These are phyloP conservation scores for Arabis alpina DNA, from an alignment of 345 rosid genomes.

Conservation along the genomic window DNA sequence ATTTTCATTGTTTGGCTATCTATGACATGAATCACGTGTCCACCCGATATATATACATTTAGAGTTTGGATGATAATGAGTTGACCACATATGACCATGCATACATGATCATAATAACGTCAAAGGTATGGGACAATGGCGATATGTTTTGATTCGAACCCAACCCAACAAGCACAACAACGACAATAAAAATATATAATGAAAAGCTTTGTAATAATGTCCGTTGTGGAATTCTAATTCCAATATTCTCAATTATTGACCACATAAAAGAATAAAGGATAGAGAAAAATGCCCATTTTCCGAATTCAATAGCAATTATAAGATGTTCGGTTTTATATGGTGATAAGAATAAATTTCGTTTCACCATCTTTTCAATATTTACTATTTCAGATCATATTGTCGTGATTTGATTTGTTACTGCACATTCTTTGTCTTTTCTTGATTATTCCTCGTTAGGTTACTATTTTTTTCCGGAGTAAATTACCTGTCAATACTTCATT, in stretches of 20 bases:
- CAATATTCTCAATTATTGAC: constrained; percentile 45
- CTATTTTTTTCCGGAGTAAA: constrained; percentile 3
- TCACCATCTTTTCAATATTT: constrained; percentile 27
- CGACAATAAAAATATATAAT: constrained; percentile 18
- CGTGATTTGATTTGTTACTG: constrained; percentile 37
- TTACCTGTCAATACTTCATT: neutral
- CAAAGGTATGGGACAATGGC: constrained; percentile 31
- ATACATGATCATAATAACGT: constrained; percentile 25
- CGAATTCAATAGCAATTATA: constrained; percentile 24
- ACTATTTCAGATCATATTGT: constrained; percentile 27
- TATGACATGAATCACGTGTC: constrained; percentile 7
- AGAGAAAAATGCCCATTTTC: constrained; percentile 34
- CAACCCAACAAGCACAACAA: constrained; percentile 29
- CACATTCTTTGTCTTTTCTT: constrained; percentile 22
- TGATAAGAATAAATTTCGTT: constrained; percentile 28
- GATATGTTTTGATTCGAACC: constrained; percentile 41
- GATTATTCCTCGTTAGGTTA: constrained; percentile 37
- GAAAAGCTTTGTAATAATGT: constrained; percentile 26
- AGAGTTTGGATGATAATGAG: neutral
- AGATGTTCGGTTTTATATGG: constrained; percentile 21
- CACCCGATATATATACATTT: neutral
- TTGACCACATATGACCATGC: constrained; percentile 1
- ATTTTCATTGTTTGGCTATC: constrained; percentile 2
- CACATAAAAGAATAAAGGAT: constrained; percentile 36
- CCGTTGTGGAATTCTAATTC: constrained; percentile 41